Percentiles rank a stretch among this genome's conserved stretches.
Evolutionary conservation across 2,329 filamentous ascomycete genomes (phyloP).

Genomic region (Fusarium sp.): DNA sequence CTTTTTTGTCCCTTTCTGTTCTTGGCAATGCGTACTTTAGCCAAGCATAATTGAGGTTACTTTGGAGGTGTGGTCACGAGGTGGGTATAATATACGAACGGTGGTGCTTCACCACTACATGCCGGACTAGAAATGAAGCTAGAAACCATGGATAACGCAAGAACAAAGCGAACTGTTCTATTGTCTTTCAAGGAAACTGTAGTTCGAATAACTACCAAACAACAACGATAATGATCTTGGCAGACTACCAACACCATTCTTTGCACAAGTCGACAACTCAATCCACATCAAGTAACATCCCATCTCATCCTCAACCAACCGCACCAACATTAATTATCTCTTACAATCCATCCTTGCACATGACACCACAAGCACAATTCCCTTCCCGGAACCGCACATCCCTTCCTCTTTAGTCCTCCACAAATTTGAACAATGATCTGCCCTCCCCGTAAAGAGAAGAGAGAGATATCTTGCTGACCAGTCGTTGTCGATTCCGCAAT

Average conservation of each 20-base stretch:
- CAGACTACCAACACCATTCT: neutral
- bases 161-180: neutral
- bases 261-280: neutral
- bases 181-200: neutral
- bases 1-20: neutral
- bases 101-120: neutral
- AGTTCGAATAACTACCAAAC: neutral
- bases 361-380: constrained; percentile 5
- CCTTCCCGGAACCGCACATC: constrained; percentile 6
- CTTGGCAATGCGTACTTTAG: neutral
- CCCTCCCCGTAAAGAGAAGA: too few relatives aligned
- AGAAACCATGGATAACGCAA: neutral
- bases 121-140: neutral
- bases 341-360: constrained; percentile 9
- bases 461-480: neutral
- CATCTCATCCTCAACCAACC: neutral
- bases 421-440: neutral
- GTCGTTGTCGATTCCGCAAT: neutral
- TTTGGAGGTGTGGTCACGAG: neutral
- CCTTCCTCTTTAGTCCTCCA: constrained; percentile 6
- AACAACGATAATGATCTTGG: neutral
- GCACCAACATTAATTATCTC: neutral
- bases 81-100: neutral
- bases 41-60: neutral
- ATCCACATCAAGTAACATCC: too few relatives aligned